Conservation (phyloP, 352 stramenopile genomes). For the Blastocystis sp. region DNA sequence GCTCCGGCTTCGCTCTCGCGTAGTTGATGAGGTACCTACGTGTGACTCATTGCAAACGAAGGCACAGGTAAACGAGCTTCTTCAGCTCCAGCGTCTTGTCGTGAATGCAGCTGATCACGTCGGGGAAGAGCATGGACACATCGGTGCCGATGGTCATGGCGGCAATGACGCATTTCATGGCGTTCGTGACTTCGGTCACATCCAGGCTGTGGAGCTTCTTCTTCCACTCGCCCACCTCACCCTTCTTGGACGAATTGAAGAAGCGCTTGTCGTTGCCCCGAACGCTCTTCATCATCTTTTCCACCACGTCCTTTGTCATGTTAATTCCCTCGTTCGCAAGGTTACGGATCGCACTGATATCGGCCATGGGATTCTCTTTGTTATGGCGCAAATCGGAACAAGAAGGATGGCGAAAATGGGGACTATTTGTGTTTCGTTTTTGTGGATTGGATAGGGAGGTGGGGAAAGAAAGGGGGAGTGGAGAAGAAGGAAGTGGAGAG, state of each 20-base stretch:
- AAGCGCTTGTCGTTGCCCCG: conserved; percentile 91
- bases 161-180: conserved; percentile 96
- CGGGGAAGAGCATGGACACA: conserved; percentile 95
- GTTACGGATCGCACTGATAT: conserved; percentile 59
- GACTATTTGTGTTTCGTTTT: too few species aligned
- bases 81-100: conserved; percentile 82
- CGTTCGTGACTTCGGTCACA: conserved; percentile 93
- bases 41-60: background rate
- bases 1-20: conserved; percentile 95
- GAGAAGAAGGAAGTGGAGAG: too few species aligned
- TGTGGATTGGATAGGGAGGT: too few species aligned
- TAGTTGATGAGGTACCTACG: conserved; percentile 94
- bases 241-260: conserved; percentile 97
- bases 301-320: conserved; percentile 55
- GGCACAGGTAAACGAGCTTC: conserved; percentile 97
- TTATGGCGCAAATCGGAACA: background rate
- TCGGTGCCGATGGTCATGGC: conserved; percentile 99
- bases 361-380: conserved; percentile 14
- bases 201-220: conserved; percentile 93
- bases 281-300: conserved; percentile 41
- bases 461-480: too few species aligned
- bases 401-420: too few species aligned
- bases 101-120: conserved; percentile 98
- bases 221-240: conserved; percentile 92
- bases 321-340: conserved; percentile 61